phyloP scores from a whole-genome alignment of 2,329 filamentous ascomycete species.

The Tetracladium maxilliforme region DNA sequence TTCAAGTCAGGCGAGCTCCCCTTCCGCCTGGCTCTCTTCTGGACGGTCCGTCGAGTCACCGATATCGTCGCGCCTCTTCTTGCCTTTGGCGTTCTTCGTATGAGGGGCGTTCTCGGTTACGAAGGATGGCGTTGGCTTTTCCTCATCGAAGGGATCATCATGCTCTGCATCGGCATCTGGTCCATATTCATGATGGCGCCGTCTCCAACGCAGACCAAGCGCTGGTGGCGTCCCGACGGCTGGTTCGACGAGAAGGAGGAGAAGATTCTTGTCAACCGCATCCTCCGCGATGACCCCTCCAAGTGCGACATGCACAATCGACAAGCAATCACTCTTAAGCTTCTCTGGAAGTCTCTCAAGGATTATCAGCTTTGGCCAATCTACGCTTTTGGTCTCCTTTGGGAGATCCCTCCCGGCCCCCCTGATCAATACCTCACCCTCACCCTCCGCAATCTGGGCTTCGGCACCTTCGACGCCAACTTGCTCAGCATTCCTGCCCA shows the following conservation, averaged over 20 bases:
- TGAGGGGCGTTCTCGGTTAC: slow-evolving; percentile 8
- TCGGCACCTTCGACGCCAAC: slow-evolving; percentile 11
- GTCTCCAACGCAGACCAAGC: slow-evolving; percentile 16
- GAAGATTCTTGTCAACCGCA: slow-evolving; percentile 44
- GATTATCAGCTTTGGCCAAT: slow-evolving; percentile 48
- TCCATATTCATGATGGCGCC: slow-evolving; percentile 10
- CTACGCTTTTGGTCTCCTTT: slow-evolving; percentile 6
- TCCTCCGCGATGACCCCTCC: slow-evolving; percentile 27
- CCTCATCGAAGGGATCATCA: slow-evolving; percentile 9
- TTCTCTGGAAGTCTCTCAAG: slow-evolving; percentile 34
- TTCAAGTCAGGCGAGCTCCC: slow-evolving; percentile 12
- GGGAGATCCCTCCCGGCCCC: slow-evolving; percentile 4
- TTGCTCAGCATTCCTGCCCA: slow-evolving; percentile 7
- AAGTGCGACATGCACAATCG: slow-evolving; percentile 40
- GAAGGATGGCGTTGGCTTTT: slow-evolving; percentile 10
- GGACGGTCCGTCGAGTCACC: slow-evolving; percentile 8
- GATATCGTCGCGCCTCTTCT: slow-evolving; percentile 10
- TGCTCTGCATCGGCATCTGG: slow-evolving; percentile 8
- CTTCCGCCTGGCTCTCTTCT: slow-evolving; percentile 10
- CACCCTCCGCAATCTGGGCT: slow-evolving; percentile 8
- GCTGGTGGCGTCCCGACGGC: slow-evolving; percentile 42
- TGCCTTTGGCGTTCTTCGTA: slow-evolving; percentile 10
- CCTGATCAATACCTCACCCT: slow-evolving; percentile 7
- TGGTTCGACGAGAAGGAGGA: slow-evolving; percentile 50
- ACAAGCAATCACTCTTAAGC: slow-evolving; percentile 32